Percentiles rank a stretch among this genome's conserved stretches.
These are phyloP conservation scores for Serendipita sp. DNA, from an alignment of 768 basidiomycete species.

Conservation along the genomic window DNA sequence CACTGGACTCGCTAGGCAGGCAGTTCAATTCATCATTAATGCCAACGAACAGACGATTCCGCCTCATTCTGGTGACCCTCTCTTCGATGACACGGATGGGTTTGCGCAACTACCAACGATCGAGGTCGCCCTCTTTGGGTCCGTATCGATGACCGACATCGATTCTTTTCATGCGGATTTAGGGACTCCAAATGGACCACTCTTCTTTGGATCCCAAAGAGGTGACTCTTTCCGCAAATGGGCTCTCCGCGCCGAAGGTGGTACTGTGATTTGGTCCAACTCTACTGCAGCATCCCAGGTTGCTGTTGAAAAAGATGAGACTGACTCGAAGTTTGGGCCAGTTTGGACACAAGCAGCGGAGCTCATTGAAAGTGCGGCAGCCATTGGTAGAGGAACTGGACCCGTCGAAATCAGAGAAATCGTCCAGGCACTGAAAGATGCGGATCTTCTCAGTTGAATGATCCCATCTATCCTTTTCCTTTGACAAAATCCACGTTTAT, in stretches of 20 bases:
- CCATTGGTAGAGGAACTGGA: slow-evolving; percentile 7
- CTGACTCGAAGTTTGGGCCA: slow-evolving; percentile 27
- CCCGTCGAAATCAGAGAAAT: slow-evolving; percentile 2
- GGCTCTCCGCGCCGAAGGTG: slow-evolving; percentile 29
- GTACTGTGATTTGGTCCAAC: slow-evolving; percentile 36
- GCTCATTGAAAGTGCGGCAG: slow-evolving; percentile 11
- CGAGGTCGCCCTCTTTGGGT: slow-evolving; percentile 51
- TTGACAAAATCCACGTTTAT: background rate
- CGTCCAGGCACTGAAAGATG: background rate
- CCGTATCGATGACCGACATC: slow-evolving; percentile 33
- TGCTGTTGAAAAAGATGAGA: slow-evolving; percentile 33
- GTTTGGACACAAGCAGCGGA: slow-evolving; percentile 32
- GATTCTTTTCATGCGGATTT: slow-evolving; percentile 34
- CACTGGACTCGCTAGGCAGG: slow-evolving; percentile 27
- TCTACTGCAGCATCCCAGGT: slow-evolving; percentile 32
- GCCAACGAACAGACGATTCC: slow-evolving; percentile 26
- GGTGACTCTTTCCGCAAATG: slow-evolving; percentile 35
- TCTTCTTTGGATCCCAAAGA: slow-evolving; percentile 45
- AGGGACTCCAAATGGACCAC: slow-evolving; percentile 27
- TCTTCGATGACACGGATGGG: slow-evolving; percentile 24
- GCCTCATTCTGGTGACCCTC: slow-evolving; percentile 18
- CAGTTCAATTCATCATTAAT: slow-evolving; percentile 35
- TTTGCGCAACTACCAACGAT: slow-evolving; percentile 30
- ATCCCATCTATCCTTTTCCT: background rate
- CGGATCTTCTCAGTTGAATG: slow-evolving; percentile 2